Percentiles rank a stretch among this genome's conserved stretches.
phyloP scores from a whole-genome alignment of 176 grass and related monocot species.

The Hsuehochloa calcarea region DNA sequence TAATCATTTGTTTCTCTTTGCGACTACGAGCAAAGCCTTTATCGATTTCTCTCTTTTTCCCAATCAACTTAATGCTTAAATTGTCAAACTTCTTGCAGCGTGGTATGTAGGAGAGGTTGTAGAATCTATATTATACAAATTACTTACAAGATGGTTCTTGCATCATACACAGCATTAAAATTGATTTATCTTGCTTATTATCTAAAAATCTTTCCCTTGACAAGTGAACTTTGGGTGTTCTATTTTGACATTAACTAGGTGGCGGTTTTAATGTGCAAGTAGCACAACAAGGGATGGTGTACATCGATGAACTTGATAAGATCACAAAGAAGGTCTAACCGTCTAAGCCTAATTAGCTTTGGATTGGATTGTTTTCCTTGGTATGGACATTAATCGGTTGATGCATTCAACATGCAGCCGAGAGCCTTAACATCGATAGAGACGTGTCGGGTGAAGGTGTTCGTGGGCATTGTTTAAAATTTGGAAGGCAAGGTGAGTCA shows the following conservation, averaged over 20 bases:
- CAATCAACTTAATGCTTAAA: constrained; percentile 18
- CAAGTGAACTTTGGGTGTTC: constrained; percentile 27
- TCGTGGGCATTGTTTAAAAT: constrained; percentile 95
- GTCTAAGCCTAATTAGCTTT: constrained; percentile 19
- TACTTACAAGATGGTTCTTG: constrained; percentile 65
- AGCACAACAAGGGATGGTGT: constrained; percentile 99
- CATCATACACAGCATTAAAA: not conserved
- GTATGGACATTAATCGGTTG: constrained; percentile 25
- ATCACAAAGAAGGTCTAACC: constrained; percentile 99
- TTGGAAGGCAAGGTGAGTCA: constrained; percentile 93
- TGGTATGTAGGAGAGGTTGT: constrained; percentile 99
- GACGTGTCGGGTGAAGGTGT: constrained; percentile 99
- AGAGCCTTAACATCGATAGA: constrained; percentile 97
- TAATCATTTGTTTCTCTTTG: not conserved
- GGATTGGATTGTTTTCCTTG: constrained; percentile 1
- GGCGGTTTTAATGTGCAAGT: constrained; percentile 98
- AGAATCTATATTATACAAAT: constrained; percentile 98
- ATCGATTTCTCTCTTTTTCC: not conserved
- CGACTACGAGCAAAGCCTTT: not conserved
- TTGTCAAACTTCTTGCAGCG: constrained; percentile 58
- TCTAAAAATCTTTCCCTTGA: constrained; percentile 10
- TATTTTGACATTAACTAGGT: constrained; percentile 60
- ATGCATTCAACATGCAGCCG: constrained; percentile 56
- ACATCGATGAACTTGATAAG: constrained; percentile 99
- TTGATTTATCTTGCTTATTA: not conserved